phyloP scores from a whole-genome alignment of 1,284 basidiomycete genomes.

The Ganoderma meredithae region DNA sequence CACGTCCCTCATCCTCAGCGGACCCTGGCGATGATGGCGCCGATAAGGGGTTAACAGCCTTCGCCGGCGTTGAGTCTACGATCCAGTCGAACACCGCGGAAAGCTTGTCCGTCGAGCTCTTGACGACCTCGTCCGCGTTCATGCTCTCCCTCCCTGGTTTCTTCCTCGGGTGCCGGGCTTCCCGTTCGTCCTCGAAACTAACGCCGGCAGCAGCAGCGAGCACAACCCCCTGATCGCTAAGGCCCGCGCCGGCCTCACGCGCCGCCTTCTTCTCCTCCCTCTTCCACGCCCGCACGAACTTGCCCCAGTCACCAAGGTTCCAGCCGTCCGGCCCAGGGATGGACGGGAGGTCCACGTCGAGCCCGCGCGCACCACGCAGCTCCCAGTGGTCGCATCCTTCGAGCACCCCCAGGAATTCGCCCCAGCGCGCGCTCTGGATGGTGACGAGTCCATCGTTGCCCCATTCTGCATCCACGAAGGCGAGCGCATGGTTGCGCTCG shows the following conservation, averaged over 20 bases:
- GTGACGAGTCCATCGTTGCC: constrained; percentile 97
- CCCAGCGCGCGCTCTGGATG: constrained; percentile 90
- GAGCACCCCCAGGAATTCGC: constrained; percentile 90
- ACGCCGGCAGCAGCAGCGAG: constrained; percentile 10
- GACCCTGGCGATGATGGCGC: constrained; percentile 22
- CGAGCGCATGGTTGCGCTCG: constrained; percentile 33
- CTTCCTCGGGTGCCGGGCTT: constrained; percentile 19
- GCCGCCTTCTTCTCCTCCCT: constrained; percentile 53
- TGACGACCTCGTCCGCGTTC: constrained; percentile 64
- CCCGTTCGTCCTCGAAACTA: constrained; percentile 12
- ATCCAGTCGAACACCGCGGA: constrained; percentile 81
- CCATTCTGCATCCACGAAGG: constrained; percentile 59
- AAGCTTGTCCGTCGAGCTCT: constrained; percentile 72
- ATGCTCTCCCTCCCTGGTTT: constrained; percentile 38
- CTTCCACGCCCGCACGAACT: constrained; percentile 66
- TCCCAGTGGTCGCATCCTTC: constrained; percentile 98
- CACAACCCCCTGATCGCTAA: constrained; percentile 35
- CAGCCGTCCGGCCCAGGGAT: constrained; percentile 59
- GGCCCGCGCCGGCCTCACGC: constrained; percentile 35
- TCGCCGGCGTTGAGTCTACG: constrained; percentile 69
- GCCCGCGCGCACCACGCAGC: constrained; percentile 81
- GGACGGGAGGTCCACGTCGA: constrained; percentile 64
- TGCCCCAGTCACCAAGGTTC: constrained; percentile 67
- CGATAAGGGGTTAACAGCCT: constrained; percentile 18
- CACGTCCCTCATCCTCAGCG: constrained; percentile 35